Percentiles rank a stretch among this genome's conserved stretches.
Evolutionary conservation across 495 filamentous ascomycete species (phyloP).

Genomic region (Xanthoparmelia taractica): DNA sequence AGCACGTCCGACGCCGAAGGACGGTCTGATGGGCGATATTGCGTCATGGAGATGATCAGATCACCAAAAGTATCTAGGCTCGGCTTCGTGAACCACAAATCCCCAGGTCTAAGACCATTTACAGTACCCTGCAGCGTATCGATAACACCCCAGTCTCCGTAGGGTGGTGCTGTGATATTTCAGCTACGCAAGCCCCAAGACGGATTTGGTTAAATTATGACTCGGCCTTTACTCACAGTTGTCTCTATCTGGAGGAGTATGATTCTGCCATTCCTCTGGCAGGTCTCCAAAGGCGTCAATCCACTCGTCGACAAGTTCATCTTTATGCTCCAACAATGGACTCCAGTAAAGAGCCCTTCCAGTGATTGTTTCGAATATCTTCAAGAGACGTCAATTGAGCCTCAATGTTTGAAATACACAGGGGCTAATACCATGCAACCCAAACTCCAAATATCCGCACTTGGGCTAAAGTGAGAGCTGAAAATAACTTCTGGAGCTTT

Average conservation of each 20-base stretch:
- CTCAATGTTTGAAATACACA: neutral
- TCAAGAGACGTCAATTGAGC: conserved; percentile 6
- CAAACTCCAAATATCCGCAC: conserved; percentile 18
- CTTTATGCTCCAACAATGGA: neutral
- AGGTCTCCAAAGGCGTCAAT: conserved; percentile 16
- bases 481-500: conserved; percentile 17
- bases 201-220: neutral
- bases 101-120: neutral
- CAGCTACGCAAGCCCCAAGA: neutral
- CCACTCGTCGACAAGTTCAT: conserved; percentile 16
- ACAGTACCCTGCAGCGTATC: conserved; percentile 13
- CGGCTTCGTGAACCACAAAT: conserved; percentile 10
- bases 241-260: neutral
- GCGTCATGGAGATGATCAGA: conserved; percentile 13
- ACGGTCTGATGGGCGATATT: conserved; percentile 16
- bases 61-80: conserved; percentile 8
- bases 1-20: conserved; percentile 12
- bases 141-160: neutral
- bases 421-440: conserved; percentile 13
- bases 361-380: conserved; percentile 18
- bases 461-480: conserved; percentile 2
- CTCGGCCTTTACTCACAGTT: conserved; percentile 7
- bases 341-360: conserved; percentile 13
- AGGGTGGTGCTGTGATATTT: neutral
- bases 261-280: conserved; percentile 11